A percentile compares a stretch with the other conserved stretches of the same genome.
Evolutionary conservation across 2,329 filamentous ascomycete genomes (phyloP).

Genomic region (Colletotrichum echinochloae): DNA sequence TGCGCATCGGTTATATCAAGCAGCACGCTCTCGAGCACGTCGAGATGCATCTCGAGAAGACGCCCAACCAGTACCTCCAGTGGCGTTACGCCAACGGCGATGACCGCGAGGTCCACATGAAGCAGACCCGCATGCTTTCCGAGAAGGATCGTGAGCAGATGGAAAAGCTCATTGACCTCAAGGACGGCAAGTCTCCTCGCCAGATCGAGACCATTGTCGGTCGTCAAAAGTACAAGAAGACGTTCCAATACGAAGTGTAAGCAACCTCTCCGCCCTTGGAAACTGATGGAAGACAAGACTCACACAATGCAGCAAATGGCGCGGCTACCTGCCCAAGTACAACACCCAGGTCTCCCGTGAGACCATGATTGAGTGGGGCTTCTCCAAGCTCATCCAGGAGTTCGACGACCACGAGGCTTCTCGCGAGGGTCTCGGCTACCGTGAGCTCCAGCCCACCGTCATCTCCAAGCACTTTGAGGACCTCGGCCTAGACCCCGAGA

Average conservation of each 20-base stretch:
- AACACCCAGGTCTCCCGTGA: slow-evolving; percentile 95
- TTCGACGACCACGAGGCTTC: slow-evolving; percentile 99
- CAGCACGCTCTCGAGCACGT: slow-evolving; percentile 99
- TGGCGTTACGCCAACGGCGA: slow-evolving; percentile 99
- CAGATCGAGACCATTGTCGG: slow-evolving; percentile 92
- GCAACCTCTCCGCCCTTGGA: slow-evolving; percentile 46
- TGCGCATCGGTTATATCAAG: slow-evolving; percentile 99
- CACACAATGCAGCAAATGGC: slow-evolving; percentile 79
- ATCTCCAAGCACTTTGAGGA: slow-evolving; percentile 99
- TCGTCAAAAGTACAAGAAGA: slow-evolving; percentile 99
- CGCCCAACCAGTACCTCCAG: slow-evolving; percentile 97
- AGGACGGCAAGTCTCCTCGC: slow-evolving; percentile 81
- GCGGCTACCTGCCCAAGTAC: slow-evolving; percentile 86
- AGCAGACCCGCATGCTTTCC: slow-evolving; percentile 93
- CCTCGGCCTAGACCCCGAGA: slow-evolving; percentile 94
- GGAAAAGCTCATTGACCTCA: slow-evolving; percentile 88
- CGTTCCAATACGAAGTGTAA: slow-evolving; percentile 96
- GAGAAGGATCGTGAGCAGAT: slow-evolving; percentile 89
- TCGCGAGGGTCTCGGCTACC: slow-evolving; percentile 97
- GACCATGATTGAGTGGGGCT: slow-evolving; percentile 86
- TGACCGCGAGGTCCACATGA: slow-evolving; percentile 96
- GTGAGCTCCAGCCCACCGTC: slow-evolving; percentile 89
- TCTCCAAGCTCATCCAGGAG: slow-evolving; percentile 94
- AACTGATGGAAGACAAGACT: slow-evolving; percentile 44
- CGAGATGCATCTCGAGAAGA: slow-evolving; percentile 99